phyloP scores from a whole-genome alignment of 441 rosid genomes.

The Manihot esculenta region DNA sequence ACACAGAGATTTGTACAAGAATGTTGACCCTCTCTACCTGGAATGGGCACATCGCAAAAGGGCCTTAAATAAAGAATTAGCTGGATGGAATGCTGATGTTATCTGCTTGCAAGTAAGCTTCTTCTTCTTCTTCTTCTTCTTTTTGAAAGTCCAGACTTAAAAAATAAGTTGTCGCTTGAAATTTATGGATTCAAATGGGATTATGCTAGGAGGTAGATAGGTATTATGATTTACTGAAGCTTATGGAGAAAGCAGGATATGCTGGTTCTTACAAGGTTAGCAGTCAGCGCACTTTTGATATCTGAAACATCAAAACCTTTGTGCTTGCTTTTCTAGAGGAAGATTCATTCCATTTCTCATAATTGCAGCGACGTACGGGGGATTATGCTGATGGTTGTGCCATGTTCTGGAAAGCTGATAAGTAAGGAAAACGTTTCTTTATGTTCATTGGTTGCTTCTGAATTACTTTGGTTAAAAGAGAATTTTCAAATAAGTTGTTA shows the following conservation, averaged over 20 bases:
- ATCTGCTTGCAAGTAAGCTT: conserved; percentile 65
- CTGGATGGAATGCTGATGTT: conserved; percentile 59
- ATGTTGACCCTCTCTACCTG: conserved; percentile 49
- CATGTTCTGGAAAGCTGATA: conserved; percentile 64
- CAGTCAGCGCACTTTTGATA: conserved; percentile 31
- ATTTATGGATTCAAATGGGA: conserved; percentile 16
- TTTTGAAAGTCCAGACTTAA: neutral
- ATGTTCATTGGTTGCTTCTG: conserved; percentile 5
- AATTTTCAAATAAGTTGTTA: neutral
- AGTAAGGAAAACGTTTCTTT: conserved; percentile 37
- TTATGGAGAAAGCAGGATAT: conserved; percentile 62
- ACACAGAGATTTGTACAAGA: conserved; percentile 58
- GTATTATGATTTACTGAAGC: conserved; percentile 50
- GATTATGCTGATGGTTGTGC: conserved; percentile 76
- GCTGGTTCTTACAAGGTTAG: conserved; percentile 67
- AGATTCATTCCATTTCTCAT: conserved; percentile 23
- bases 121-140: neutral
- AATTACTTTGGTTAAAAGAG: conserved; percentile 4
- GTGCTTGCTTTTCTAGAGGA: conserved; percentile 18
- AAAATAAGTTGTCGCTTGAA: neutral
- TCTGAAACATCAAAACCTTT: neutral
- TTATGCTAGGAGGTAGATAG: conserved; percentile 72
- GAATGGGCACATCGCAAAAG: conserved; percentile 66
- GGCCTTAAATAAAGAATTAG: conserved; percentile 55
- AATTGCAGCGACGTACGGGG: conserved; percentile 77